Percentiles rank a stretch among this genome's conserved stretches.
Conservation (phyloP, 2,329 filamentous ascomycete genomes). For the Epichloe amarillans region DNA sequence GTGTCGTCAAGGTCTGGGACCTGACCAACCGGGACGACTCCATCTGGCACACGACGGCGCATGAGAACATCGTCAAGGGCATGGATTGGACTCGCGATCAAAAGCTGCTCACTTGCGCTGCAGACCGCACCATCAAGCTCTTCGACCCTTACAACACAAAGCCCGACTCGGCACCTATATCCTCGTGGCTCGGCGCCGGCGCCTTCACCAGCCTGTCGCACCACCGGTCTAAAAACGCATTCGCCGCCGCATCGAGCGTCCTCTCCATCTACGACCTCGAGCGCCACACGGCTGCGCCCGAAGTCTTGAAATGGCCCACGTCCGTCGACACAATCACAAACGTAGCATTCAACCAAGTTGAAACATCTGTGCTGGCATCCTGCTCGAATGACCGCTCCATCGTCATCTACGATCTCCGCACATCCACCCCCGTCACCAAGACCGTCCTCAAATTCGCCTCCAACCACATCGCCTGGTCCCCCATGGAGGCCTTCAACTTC, state of each 20-base stretch:
- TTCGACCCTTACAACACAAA: constrained; percentile 77
- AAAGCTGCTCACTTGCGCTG: constrained; percentile 75
- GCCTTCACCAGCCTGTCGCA: constrained; percentile 77
- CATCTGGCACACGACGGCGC: constrained; percentile 61
- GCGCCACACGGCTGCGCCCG: constrained; percentile 64
- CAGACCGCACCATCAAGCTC: constrained; percentile 76
- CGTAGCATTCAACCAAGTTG: constrained; percentile 82
- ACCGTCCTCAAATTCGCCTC: constrained; percentile 69
- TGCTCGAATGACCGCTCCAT: constrained; percentile 75
- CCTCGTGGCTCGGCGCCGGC: constrained; percentile 71
- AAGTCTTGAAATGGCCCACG: constrained; percentile 78
- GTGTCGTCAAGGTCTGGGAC: constrained; percentile 89
- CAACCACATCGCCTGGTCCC: constrained; percentile 84
- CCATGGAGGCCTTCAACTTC: constrained; percentile 93
- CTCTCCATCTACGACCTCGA: constrained; percentile 86
- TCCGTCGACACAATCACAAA: constrained; percentile 81
- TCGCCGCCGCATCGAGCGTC: constrained; percentile 63
- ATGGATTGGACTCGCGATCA: constrained; percentile 79
- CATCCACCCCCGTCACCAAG: constrained; percentile 70
- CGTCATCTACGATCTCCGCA: constrained; percentile 85
- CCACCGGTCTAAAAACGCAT: constrained; percentile 64
- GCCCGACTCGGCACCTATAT: constrained; percentile 54
- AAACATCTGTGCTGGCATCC: constrained; percentile 81
- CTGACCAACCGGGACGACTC: constrained; percentile 57
- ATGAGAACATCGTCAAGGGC: constrained; percentile 88